These are phyloP conservation scores for Asterochloris sp. DNA, from an alignment of 139 green algal species.

Conservation along the genomic window DNA sequence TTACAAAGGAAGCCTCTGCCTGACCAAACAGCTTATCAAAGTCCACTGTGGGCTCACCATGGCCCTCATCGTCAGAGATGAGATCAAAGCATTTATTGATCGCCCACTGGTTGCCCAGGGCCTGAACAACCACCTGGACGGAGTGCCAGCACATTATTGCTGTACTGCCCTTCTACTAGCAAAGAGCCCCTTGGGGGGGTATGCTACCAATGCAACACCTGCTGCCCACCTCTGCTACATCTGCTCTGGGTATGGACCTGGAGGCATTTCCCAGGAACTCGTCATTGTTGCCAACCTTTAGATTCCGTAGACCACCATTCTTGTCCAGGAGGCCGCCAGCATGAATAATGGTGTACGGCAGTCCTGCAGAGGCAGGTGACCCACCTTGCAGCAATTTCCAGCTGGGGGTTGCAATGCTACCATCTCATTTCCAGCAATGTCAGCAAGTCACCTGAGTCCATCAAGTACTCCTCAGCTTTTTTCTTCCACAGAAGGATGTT, in stretches of 20 bases:
- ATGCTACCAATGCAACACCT: constrained; percentile 14
- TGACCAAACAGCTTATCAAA: constrained; percentile 35
- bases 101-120: not conserved
- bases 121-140: not conserved
- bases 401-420: not conserved
- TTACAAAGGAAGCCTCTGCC: not conserved
- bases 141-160: too few relatives aligned
- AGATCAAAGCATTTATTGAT: constrained; percentile 32
- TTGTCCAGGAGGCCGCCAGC: constrained; percentile 71
- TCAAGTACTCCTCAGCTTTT: constrained; percentile 82
- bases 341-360: constrained; percentile 82
- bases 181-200: too few relatives aligned
- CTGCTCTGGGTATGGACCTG: constrained; percentile 65
- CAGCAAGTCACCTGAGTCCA: constrained; percentile 22
- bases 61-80: constrained; percentile 29
- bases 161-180: too few relatives aligned
- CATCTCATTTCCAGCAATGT: not conserved
- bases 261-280: constrained; percentile 43
- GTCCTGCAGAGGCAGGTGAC: constrained; percentile 20
- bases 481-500: constrained; percentile 89
- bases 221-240: constrained; percentile 68
- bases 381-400: not conserved
- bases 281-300: constrained; percentile 81
- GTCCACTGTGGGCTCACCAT: constrained; percentile 42
- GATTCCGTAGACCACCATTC: constrained; percentile 56